Evolutionary conservation across 331 rosid genomes (phyloP).

Genomic region (Quercus phellos): DNA sequence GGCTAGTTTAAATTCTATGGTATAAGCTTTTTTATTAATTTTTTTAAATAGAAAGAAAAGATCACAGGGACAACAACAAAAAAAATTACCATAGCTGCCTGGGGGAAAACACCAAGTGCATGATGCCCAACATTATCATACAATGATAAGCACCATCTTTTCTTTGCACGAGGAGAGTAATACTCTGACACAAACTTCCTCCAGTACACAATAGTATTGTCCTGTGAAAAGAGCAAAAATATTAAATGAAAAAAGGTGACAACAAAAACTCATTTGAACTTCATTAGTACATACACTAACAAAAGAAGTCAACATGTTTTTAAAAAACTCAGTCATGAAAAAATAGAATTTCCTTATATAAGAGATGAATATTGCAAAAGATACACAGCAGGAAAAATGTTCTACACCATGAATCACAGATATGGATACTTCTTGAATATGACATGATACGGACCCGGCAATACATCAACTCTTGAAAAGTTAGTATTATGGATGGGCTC

Average conservation of each 20-base stretch:
- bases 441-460: neutral
- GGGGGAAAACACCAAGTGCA: slow-evolving; percentile 91
- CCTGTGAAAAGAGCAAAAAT: slow-evolving; percentile 43
- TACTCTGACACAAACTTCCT: slow-evolving; percentile 93
- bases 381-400: neutral
- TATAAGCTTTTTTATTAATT: neutral
- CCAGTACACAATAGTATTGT: slow-evolving; percentile 93
- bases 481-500: too few relatives aligned
- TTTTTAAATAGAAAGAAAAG: slow-evolving; percentile 4
- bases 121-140: slow-evolving; percentile 85
- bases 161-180: slow-evolving; percentile 94
- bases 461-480: neutral
- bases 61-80: slow-evolving; percentile 3
- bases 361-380: neutral
- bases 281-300: neutral
- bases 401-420: neutral
- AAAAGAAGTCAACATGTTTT: neutral
- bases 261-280: neutral
- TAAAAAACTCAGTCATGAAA: neutral
- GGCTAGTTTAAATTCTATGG: neutral
- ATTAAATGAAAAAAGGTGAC: neutral
- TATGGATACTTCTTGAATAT: neutral
- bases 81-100: slow-evolving; percentile 74
- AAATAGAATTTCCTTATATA: neutral
- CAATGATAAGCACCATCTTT: slow-evolving; percentile 85